Evolutionary conservation across 352 stramenopile species (phyloP).

Genomic region (Pythium diclinum): DNA sequence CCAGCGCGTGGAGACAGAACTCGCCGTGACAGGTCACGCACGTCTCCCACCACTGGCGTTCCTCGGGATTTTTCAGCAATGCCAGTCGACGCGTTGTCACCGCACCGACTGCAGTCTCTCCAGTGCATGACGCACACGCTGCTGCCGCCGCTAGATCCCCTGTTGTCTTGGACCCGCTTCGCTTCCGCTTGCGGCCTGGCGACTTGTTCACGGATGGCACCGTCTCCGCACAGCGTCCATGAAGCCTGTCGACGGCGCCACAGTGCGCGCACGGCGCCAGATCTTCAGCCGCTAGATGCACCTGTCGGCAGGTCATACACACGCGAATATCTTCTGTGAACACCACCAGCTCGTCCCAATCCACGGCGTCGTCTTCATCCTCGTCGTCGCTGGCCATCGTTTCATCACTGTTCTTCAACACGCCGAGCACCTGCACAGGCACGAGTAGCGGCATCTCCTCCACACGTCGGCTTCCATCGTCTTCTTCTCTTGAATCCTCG

Average conservation of each 20-base stretch:
- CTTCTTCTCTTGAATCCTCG: not conserved
- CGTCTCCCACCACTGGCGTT: slow-evolving; percentile 20
- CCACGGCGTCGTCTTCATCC: slow-evolving; percentile 5
- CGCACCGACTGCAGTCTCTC: slow-evolving; percentile 10
- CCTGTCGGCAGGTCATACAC: slow-evolving; percentile 53
- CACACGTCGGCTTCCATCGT: too few species aligned
- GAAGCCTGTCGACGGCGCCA: slow-evolving; percentile 27
- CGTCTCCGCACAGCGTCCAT: slow-evolving; percentile 29
- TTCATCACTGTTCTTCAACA: not conserved
- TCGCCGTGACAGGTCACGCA: slow-evolving; percentile 16
- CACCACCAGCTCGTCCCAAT: slow-evolving; percentile 29
- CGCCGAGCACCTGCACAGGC: slow-evolving; percentile 27
- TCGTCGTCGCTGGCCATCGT: slow-evolving; percentile 12
- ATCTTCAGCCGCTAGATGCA: slow-evolving; percentile 42
- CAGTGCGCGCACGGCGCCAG: slow-evolving; percentile 34
- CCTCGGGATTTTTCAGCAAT: slow-evolving; percentile 30
- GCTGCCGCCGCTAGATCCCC: not conserved
- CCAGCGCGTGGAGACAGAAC: slow-evolving; percentile 25
- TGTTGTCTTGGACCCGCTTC: slow-evolving; percentile 4
- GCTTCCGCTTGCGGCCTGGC: slow-evolving; percentile 23
- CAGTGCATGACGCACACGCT: not conserved
- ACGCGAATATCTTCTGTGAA: slow-evolving; percentile 46
- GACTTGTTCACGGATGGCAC: not conserved
- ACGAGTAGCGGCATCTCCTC: slow-evolving; percentile 33
- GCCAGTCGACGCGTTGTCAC: slow-evolving; percentile 42